Percentiles rank a stretch among this genome's conserved stretches.
Evolutionary conservation across 1,284 basidiomycete genomes (phyloP).

Genomic region (Cutaneotrichosporon cavernicola): DNA sequence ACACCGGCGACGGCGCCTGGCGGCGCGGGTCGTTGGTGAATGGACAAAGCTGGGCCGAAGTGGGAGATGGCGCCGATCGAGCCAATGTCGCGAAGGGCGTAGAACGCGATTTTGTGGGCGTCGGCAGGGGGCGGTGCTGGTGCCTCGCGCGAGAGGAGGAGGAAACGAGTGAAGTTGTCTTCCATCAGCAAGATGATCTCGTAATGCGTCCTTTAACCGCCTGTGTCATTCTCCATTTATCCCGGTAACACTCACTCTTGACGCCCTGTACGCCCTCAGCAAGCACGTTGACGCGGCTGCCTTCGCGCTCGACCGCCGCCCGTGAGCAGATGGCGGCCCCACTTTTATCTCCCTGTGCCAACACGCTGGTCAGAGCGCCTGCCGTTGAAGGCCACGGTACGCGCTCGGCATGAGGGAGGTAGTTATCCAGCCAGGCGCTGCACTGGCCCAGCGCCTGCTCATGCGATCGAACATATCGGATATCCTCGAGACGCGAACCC

Average conservation of each 20-base stretch:
- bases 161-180: conserved; percentile 53
- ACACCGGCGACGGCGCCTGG: not conserved
- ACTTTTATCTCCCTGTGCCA: conserved; percentile 15
- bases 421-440: conserved; percentile 32
- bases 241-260: conserved; percentile 33
- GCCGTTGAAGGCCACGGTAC: conserved; percentile 45
- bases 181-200: conserved; percentile 5
- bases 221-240: not conserved
- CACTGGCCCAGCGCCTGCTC: conserved; percentile 55
- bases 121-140: not conserved
- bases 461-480: conserved; percentile 47
- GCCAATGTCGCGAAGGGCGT: conserved; percentile 5
- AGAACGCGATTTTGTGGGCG: conserved; percentile 2
- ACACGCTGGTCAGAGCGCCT: conserved; percentile 38
- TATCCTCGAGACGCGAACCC: conserved; percentile 36
- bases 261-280: conserved; percentile 47
- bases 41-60: not conserved
- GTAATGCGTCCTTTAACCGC: not conserved
- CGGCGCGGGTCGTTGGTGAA: conserved; percentile 19
- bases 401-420: conserved; percentile 38
- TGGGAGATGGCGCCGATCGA: conserved; percentile 1
- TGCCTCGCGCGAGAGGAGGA: conserved; percentile 34
- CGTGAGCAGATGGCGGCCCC: conserved; percentile 51
- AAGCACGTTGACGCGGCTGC: conserved; percentile 37
- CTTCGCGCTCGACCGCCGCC: conserved; percentile 32